Conservation (phyloP, 805 yeast genomes). For the Ogataea haglerorum region DNA sequence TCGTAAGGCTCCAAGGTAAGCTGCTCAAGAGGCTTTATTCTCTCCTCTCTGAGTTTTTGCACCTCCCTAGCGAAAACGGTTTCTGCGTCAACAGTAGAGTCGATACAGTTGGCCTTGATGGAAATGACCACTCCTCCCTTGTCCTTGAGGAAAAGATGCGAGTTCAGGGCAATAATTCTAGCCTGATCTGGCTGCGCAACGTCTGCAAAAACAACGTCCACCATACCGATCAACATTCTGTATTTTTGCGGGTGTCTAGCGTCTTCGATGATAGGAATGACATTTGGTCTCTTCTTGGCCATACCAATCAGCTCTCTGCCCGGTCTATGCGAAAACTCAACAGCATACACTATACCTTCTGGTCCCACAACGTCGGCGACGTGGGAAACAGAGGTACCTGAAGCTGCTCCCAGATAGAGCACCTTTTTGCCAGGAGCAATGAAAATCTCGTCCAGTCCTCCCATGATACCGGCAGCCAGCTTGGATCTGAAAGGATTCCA, state of each 20-base stretch:
- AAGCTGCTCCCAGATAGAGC: constrained; percentile 96
- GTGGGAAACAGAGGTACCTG: constrained; percentile 98
- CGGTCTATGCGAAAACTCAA: constrained; percentile 99
- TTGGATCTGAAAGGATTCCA: constrained; percentile 99
- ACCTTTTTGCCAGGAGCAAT: constrained; percentile 98
- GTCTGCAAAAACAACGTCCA: constrained; percentile 97
- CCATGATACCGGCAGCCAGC: constrained; percentile 99
- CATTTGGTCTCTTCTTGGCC: constrained; percentile 99
- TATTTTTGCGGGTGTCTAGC: constrained; percentile 99
- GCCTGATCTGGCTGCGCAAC: constrained; percentile 99
- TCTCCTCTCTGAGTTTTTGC: constrained; percentile 97
- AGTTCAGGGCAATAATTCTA: constrained; percentile 97
- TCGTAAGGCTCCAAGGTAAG: constrained; percentile 98
- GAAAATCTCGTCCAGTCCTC: constrained; percentile 97
- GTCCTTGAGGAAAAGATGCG: constrained; percentile 97
- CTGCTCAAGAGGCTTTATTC: constrained; percentile 97
- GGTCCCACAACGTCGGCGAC: constrained; percentile 99
- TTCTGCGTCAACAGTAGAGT: constrained; percentile 98
- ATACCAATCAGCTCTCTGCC: constrained; percentile 98
- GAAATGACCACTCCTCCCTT: constrained; percentile 98
- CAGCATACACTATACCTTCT: constrained; percentile 98
- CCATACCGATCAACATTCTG: constrained; percentile 99
- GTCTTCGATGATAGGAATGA: constrained; percentile 97
- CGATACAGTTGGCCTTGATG: constrained; percentile 99
- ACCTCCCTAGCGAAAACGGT: constrained; percentile 99